These are phyloP conservation scores for Geranomyces michiganensis DNA, from an alignment of 192 early-diverging fungal species.

Conservation along the genomic window DNA sequence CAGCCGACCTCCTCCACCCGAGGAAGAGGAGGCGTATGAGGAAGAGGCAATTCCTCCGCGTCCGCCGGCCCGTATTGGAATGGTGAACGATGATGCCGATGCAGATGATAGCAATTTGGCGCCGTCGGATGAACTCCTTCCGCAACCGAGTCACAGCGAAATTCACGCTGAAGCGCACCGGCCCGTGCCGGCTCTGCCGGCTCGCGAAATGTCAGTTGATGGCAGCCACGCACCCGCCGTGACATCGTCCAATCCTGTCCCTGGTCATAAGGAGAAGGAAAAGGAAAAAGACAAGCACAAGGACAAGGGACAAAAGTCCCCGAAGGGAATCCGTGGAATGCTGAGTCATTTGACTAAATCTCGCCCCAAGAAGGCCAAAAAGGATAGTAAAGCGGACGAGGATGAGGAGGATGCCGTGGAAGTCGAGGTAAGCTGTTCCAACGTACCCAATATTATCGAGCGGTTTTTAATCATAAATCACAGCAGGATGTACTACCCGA, in stretches of 20 bases:
- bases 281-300: conserved; percentile 36
- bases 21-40: conserved; percentile 4
- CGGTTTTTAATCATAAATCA: too few relatives aligned
- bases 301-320: conserved; percentile 27
- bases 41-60: conserved; percentile 12
- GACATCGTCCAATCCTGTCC: background rate
- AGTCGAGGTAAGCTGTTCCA: conserved; percentile 5
- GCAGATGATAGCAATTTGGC: conserved; percentile 1
- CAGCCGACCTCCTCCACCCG: conserved; percentile 5
- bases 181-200: background rate
- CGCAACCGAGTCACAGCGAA: background rate
- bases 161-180: background rate
- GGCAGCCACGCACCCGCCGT: background rate
- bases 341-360: conserved; percentile 50
- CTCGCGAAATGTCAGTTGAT: background rate
- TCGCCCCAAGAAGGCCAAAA: conserved; percentile 45
- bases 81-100: conserved; percentile 5
- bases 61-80: conserved; percentile 4
- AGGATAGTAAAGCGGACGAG: conserved; percentile 22
- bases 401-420: conserved; percentile 2
- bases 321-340: conserved; percentile 46
- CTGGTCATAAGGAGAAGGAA: background rate
- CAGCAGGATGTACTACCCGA: too few relatives aligned
- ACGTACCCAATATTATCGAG: too few relatives aligned
- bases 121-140: background rate